Evolutionary conservation across 179 eudicot genomes (phyloP).

Genomic region (Beta corolliflora): DNA sequence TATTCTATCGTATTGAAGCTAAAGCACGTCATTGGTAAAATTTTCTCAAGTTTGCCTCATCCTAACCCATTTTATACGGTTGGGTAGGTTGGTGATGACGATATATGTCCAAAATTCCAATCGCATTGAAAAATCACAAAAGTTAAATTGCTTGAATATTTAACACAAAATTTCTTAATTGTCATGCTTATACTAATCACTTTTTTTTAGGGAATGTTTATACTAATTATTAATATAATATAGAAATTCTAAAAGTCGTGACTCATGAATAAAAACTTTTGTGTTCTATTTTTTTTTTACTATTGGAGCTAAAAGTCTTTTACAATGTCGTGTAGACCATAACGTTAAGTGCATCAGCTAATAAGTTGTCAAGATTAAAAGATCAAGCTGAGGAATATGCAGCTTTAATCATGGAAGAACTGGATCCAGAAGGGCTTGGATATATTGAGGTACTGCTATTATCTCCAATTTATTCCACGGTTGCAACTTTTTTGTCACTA

Average conservation of each 20-base stretch:
- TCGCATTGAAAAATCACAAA: neutral
- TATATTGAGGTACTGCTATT: conserved; percentile 74
- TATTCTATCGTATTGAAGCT: neutral
- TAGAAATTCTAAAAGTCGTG: neutral
- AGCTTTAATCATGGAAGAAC: conserved; percentile 93
- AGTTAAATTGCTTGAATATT: conserved; percentile 9
- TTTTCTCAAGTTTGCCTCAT: neutral
- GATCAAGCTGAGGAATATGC: conserved; percentile 98
- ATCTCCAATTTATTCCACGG: conserved; percentile 1
- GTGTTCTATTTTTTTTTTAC: too few species aligned
- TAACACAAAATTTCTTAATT: neutral
- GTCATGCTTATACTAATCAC: neutral
- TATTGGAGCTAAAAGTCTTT: neutral
- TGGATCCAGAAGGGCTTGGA: conserved; percentile 93
- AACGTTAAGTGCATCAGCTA: conserved; percentile 91
- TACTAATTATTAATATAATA: neutral
- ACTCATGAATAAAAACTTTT: neutral
- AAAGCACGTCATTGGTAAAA: conserved; percentile 16
- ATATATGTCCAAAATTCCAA: neutral
- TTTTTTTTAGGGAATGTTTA: too few species aligned
- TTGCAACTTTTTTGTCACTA: too few species aligned
- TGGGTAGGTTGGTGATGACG: conserved; percentile 8
- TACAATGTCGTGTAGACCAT: conserved; percentile 57
- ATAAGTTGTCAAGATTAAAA: conserved; percentile 72
- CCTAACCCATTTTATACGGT: neutral